Percentiles rank a stretch among this genome's conserved stretches.
These are phyloP conservation scores for Cryphonectria naterciae DNA, from an alignment of 2,329 filamentous ascomycete species.

Conservation along the genomic window DNA sequence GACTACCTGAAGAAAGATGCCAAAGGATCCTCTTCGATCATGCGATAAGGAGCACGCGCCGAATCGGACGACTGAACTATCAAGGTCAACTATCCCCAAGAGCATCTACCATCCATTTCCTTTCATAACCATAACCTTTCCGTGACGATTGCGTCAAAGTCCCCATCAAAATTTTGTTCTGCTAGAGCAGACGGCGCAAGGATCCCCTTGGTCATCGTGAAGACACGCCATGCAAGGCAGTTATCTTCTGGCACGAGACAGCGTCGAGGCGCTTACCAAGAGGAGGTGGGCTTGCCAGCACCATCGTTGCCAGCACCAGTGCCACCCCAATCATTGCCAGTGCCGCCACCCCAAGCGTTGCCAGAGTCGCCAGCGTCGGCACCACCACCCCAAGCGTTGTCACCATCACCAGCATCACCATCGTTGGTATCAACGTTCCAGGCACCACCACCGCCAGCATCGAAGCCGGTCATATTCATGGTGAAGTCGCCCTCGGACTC, in stretches of 20 bases:
- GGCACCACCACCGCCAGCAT: constrained; percentile 27
- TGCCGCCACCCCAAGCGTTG: constrained; percentile 13
- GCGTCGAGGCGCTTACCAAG: not conserved
- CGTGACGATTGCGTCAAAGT: not conserved
- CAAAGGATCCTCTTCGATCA: constrained; percentile 14
- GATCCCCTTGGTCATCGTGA: not conserved
- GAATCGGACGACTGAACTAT: constrained; percentile 18
- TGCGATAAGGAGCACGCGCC: constrained; percentile 14
- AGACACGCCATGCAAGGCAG: constrained; percentile 6
- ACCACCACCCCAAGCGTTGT: constrained; percentile 34
- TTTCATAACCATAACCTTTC: constrained; percentile 26
- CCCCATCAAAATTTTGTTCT: not conserved
- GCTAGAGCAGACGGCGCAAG: not conserved
- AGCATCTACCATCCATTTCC: constrained; percentile 18
- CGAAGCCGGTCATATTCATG: not conserved
- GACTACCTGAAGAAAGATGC: constrained; percentile 23
- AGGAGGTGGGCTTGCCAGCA: not conserved
- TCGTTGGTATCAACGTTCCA: constrained; percentile 36
- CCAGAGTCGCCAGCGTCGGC: constrained; percentile 26
- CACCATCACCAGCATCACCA: constrained; percentile 29
- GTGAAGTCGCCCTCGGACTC: constrained; percentile 49
- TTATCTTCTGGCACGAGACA: constrained; percentile 13
- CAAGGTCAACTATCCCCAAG: constrained; percentile 3
- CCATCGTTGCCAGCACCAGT: not conserved
- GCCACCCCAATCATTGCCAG: not conserved